Evolutionary conservation across 495 filamentous ascomycete genomes (phyloP), one percentile per base, ranked within the genome.

Genomic region (Amniculicola lignicola): DNA sequence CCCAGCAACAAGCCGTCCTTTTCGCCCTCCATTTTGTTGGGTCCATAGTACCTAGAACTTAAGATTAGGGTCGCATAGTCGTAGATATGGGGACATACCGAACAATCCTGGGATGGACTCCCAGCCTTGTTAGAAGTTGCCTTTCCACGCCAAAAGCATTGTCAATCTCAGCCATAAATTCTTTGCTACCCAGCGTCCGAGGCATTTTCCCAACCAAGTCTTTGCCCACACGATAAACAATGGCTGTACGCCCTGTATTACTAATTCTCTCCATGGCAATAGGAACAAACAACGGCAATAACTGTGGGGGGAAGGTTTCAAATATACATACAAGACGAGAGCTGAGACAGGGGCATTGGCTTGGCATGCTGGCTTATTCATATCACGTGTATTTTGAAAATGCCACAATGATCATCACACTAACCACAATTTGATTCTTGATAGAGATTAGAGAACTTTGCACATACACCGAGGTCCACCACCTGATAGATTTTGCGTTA

Each of bases 1-100:
- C 16, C 22, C n/a, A 51, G 47, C 27, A 48, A 22, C 15, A 48
- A 15, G 44, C 44, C 44, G 12, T 33, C 29, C 37, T 51, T 38
- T 10, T 37, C 23, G 19, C 2, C 27, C 28, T 35, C 35, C 24
- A 43, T 52, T 41, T 45, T 25, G 16, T 18, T 12, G 9, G 37
- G 9, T 40, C 37, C 37, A 9, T 10, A 18, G 37, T 40, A 40
- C 16, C 37, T 40, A 18, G 7, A 6, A 40, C 6, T 19, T 9
- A 9, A 18, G 19, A 10, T 40, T 10, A 18, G 6, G 6, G 6
- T 18, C 6, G 37, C 37, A 18, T 10, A 6, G 19, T 9, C 10
- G 16, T 40, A 18, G 16, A 10, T 18, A 6, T 18, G 16, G 37
- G 37, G 37, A 46, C 42, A 46, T 7, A 46, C 42, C 4, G 42